Evolutionary conservation across 2,329 filamentous ascomycete species (phyloP), one percentile per base, ranked within the genome.

Genomic region (Colletotrichum ledebouriae): DNA sequence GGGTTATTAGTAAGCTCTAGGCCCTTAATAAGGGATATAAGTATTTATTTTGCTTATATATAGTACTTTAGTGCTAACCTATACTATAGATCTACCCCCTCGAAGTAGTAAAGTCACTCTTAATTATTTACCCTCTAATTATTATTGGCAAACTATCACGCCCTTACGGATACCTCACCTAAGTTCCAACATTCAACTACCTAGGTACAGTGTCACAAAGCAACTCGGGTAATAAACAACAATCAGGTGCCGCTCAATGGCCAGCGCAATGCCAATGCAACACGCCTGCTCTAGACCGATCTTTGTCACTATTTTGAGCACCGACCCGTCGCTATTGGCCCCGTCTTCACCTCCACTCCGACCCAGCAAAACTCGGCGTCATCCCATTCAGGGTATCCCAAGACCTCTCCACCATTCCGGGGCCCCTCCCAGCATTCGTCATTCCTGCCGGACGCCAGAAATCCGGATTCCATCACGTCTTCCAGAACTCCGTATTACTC

Each of bases 221-320:
- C 50, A 52, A 66, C 25, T 2, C 42, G 41, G 44, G 17, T 25
- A 33, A 29, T 34, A 57, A 57, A 42, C 17, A 42, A 6, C 52
- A 55, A 55, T 10, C 17, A 20, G 53, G 42, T 10, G 20, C 53
- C 37, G 7, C 17, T 22, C n/a, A 50, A 13, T 34, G 34, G 29
- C 56, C 57, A 59, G 42, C 42, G 42, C n/a, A 59, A 22, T 39
- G 57, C 57, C 47, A 57, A 67, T 63, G 59, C 63, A 63, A 22
- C 52, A 67, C 63, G 59, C 64, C 53, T 63, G 64, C 25, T 46
- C 64, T 52, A 15, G 33, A 53, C 60, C 59, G 53, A 67, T 64
- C 64, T 55, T 25, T 59, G 60, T 67, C 64, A 53, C 64, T 67
- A 67, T 64, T 67, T 67, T 64, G 42, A 64, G 64, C 64, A 64